A percentile compares a stretch with the other conserved stretches of the same genome.
Evolutionary conservation across 371 early-diverging fungal genomes (phyloP).

Genomic region (Fennellomyces sp.): DNA sequence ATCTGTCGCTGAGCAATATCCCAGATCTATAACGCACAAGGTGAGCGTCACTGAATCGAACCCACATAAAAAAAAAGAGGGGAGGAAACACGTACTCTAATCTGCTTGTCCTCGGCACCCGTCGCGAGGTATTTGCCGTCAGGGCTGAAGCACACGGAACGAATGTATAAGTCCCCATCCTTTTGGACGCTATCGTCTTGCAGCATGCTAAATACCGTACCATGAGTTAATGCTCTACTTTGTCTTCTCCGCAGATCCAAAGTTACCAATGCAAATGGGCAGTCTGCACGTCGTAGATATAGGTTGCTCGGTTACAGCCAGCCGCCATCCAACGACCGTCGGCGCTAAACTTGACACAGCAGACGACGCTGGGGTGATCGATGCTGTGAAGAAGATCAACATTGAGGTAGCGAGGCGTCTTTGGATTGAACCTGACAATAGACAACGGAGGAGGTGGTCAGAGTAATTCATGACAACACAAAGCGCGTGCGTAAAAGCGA

Average conservation of each 20-base stretch:
- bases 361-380: conserved; percentile 92
- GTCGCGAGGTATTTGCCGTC: conserved; percentile 93
- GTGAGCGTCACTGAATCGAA: too few species aligned
- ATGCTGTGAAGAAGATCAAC: conserved; percentile 87
- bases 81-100: conserved; percentile 65
- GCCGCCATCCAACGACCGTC: conserved; percentile 94
- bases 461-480: too few species aligned
- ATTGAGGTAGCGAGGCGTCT: conserved; percentile 69
- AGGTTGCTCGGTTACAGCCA: conserved; percentile 92
- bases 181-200: conserved; percentile 76
- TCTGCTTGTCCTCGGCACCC: conserved; percentile 96
- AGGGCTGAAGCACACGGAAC: conserved; percentile 96
- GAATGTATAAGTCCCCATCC: conserved; percentile 89
- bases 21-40: conserved; percentile 55
- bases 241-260: too few species aligned
- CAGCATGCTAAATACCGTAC: conserved; percentile 68
- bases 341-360: conserved; percentile 94
- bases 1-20: conserved; percentile 67
- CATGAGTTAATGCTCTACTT: too few species aligned
- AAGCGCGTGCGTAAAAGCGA: too few species aligned
- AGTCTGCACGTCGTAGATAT: conserved; percentile 84
- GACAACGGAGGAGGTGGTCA: background rate
- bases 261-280: conserved; percentile 75
- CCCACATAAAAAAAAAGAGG: too few species aligned
- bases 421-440: conserved; percentile 68